Evolutionary conservation across 202 grass and related monocot genomes (phyloP).

Genomic region (Miscanthus sacchariflorus): DNA sequence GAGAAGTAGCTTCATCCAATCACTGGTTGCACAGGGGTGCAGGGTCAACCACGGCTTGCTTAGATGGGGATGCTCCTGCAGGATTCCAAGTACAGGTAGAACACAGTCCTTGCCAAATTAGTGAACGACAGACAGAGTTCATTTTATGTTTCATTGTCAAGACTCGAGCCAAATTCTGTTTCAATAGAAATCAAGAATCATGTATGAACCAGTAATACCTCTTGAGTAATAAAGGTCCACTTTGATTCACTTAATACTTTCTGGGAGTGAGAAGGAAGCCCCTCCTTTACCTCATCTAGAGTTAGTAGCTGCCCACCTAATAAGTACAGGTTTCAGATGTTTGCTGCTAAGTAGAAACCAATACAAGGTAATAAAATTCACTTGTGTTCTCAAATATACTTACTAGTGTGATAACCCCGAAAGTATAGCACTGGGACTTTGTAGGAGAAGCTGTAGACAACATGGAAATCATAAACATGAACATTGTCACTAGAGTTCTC

Average conservation of each 20-base stretch:
- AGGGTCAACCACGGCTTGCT: constrained; percentile 85
- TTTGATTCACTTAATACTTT: constrained; percentile 73
- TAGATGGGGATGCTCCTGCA: constrained; percentile 94
- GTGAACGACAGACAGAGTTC: neutral
- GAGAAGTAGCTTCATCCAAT: constrained; percentile 90
- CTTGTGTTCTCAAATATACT: neutral
- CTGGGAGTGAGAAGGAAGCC: constrained; percentile 5
- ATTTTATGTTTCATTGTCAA: neutral
- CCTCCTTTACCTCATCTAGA: no score
- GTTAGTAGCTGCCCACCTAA: constrained; percentile 64
- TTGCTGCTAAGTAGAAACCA: constrained; percentile 25
- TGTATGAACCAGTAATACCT: constrained; percentile 51
- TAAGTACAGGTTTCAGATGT: constrained; percentile 29
- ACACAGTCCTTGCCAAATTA: neutral
- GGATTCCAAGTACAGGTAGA: constrained; percentile 9
- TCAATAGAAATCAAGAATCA: neutral
- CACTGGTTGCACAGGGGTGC: constrained; percentile 90
- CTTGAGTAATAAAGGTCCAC: constrained; percentile 94
- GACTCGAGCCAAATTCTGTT: neutral
- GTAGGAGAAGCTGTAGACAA: constrained; percentile 86
- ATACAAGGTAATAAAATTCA: neutral
- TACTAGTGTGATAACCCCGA: constrained; percentile 67
- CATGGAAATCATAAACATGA: constrained; percentile 90
- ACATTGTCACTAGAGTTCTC: constrained; percentile 48
- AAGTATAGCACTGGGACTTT: constrained; percentile 92